Evolutionary conservation across 176 grass and related monocot species (phyloP), one percentile per base, ranked within the genome.

Genomic region (Aegilops longissima): DNA sequence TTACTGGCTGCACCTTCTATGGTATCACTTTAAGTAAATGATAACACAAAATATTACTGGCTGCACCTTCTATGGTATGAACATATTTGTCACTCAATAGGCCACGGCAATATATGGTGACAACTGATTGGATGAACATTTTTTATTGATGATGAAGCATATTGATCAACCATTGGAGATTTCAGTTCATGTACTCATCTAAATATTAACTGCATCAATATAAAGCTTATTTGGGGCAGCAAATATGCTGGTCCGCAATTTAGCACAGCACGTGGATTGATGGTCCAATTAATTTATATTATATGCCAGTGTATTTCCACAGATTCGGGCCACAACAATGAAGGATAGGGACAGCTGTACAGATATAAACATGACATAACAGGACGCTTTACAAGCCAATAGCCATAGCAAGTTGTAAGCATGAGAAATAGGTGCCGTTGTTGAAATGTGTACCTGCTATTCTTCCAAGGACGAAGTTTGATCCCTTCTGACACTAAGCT

Each of bases 401-500:
- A 79, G 24, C 4, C 56, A 36, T 23, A 80, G 23, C 33, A 84
- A 39, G 58, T 29, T 86, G 24, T 27, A 68, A 78, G 61, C 13
- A 76, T 25, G 23, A 58, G 54, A 76, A 80, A 84, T 14, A 69
- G 39, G 8, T 76, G 3, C 8, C 18, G 23, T 56, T 70, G 61
- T 70, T 86, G 27, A 79, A 58, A 77, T 77, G 71, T 42, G 63
- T 80, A 98, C 97, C 84, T 98, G 79, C 81, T 91, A 71, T 56
- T 94, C 92, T 98, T 98, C 90, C 84, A 91, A 82, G 97, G 97
- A 44, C 97, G 92, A 87, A 98, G 74, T 84, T 98, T 98, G 81
- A 98, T 98, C 77, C 94, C 97, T 93, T 96, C 97, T 56, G 97
- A 96, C 29, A 98, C 97, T 86, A 98, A 86, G 92, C 97, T 96